Evolutionary conservation across 495 filamentous ascomycete genomes (phyloP).

Genomic region (Aspergillus kassunensis): DNA sequence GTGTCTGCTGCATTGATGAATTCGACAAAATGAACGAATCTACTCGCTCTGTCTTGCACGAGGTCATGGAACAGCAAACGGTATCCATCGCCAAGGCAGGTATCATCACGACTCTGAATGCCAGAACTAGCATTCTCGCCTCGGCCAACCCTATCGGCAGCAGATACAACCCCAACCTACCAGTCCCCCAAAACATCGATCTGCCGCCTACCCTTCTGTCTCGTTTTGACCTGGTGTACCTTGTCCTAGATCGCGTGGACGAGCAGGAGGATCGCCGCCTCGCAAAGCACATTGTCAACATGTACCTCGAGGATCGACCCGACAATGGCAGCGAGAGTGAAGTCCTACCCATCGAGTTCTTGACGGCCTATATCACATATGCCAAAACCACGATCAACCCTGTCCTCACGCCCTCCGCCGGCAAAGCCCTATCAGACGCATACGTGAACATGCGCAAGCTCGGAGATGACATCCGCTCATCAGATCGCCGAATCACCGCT

Average conservation of each 20-base stretch:
- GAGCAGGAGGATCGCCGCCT: constrained; percentile 82
- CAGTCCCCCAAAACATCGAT: constrained; percentile 97
- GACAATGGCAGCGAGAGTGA: constrained; percentile 75
- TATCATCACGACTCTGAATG: constrained; percentile 97
- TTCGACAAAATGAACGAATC: constrained; percentile 99
- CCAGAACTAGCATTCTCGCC: constrained; percentile 87
- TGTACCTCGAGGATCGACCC: constrained; percentile 94
- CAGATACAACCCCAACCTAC: constrained; percentile 92
- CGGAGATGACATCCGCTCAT: constrained; percentile 87
- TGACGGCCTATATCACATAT: constrained; percentile 97
- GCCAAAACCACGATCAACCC: constrained; percentile 85
- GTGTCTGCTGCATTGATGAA: constrained; percentile 98
- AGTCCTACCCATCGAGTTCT: constrained; percentile 86
- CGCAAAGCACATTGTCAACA: constrained; percentile 87
- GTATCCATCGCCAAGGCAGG: constrained; percentile 98
- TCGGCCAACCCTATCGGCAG: constrained; percentile 97
- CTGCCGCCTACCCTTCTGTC: constrained; percentile 91
- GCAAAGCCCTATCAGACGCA: constrained; percentile 71
- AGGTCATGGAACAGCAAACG: constrained; percentile 99
- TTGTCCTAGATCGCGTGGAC: constrained; percentile 89
- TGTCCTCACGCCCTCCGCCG: constrained; percentile 68
- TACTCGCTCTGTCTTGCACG: constrained; percentile 92
- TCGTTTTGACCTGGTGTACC: constrained; percentile 93
- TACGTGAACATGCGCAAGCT: constrained; percentile 97
- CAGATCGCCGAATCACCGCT: constrained; percentile 94